Percentiles rank a stretch among this genome's conserved stretches.
Conservation (phyloP, 164 flowering plant species). For the Magnolia sinica region DNA sequence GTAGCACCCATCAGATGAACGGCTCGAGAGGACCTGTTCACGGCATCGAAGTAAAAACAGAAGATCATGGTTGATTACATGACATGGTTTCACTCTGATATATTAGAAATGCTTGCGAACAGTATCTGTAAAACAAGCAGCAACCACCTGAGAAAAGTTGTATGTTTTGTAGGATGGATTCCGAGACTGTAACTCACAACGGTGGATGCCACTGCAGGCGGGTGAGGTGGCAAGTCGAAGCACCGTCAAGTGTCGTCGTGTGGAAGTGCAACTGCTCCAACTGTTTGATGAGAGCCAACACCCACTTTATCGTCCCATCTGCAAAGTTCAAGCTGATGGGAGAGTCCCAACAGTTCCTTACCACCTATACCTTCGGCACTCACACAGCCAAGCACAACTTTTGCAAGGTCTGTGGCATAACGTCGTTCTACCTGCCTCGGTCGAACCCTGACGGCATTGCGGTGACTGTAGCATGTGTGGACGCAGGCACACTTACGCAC, state of each 20-base stretch:
- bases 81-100: background rate
- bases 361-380: conserved; percentile 85
- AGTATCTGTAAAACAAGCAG: no score
- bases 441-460: conserved; percentile 83
- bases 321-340: conserved; percentile 52
- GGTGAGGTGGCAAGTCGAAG: conserved; percentile 68
- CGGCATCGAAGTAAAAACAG: no score
- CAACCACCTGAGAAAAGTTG: background rate
- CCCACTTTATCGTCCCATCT: conserved; percentile 71
- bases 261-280: conserved; percentile 85
- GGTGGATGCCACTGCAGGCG: conserved; percentile 89
- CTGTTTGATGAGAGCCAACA: conserved; percentile 80
- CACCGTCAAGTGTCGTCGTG: conserved; percentile 52
- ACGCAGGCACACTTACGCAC: conserved; percentile 66
- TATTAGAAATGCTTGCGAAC: background rate
- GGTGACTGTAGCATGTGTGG: conserved; percentile 57
- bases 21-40: no score
- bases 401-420: conserved; percentile 87
- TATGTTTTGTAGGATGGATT: conserved; percentile 22
- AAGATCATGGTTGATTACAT: background rate
- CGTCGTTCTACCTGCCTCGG: conserved; percentile 79
- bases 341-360: conserved; percentile 55
- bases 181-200: conserved; percentile 37
- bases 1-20: no score
- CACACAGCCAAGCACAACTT: conserved; percentile 85